These are phyloP conservation scores for Bipolaris cookei DNA, from an alignment of 2,329 filamentous ascomycete species.

Conservation along the genomic window DNA sequence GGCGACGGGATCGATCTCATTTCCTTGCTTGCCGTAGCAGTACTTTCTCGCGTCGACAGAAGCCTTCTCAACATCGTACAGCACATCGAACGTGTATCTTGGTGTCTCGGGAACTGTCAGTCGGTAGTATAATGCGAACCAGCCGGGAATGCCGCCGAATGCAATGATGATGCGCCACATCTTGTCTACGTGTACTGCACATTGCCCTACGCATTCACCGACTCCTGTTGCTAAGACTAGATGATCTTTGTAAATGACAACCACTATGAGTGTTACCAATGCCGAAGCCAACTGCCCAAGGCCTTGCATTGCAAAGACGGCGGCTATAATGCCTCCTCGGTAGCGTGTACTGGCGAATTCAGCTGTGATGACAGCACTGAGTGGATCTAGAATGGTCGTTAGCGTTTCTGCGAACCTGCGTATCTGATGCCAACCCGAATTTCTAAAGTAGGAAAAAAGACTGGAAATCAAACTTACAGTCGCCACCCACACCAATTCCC, in stretches of 20 bases:
- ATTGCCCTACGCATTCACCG: constrained; percentile 66
- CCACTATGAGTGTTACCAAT: constrained; percentile 76
- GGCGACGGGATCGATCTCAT: constrained; percentile 68
- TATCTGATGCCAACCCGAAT: not conserved
- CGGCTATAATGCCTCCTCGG: constrained; percentile 85
- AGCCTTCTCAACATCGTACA: constrained; percentile 68
- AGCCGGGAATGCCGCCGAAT: constrained; percentile 79
- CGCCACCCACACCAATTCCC: constrained; percentile 46
- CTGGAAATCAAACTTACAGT: constrained; percentile 47
- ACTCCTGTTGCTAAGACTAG: constrained; percentile 60
- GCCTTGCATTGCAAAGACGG: constrained; percentile 87
- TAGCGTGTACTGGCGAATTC: constrained; percentile 88
- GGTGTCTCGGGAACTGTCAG: constrained; percentile 88
- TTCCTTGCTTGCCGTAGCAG: constrained; percentile 64
- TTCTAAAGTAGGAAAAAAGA: too few species aligned
- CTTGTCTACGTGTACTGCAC: constrained; percentile 77
- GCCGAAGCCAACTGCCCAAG: constrained; percentile 79
- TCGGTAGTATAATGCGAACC: constrained; percentile 83
- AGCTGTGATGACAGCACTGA: constrained; percentile 83
- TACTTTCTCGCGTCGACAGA: constrained; percentile 76
- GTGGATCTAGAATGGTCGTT: constrained; percentile 59
- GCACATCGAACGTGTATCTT: constrained; percentile 84
- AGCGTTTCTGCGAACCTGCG: not conserved
- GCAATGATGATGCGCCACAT: constrained; percentile 86
- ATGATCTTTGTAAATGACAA: constrained; percentile 71